A percentile compares a stretch with the other conserved stretches of the same genome.
These are phyloP conservation scores for Jatropha multifida DNA, from an alignment of 441 rosid genomes.

Conservation along the genomic window DNA sequence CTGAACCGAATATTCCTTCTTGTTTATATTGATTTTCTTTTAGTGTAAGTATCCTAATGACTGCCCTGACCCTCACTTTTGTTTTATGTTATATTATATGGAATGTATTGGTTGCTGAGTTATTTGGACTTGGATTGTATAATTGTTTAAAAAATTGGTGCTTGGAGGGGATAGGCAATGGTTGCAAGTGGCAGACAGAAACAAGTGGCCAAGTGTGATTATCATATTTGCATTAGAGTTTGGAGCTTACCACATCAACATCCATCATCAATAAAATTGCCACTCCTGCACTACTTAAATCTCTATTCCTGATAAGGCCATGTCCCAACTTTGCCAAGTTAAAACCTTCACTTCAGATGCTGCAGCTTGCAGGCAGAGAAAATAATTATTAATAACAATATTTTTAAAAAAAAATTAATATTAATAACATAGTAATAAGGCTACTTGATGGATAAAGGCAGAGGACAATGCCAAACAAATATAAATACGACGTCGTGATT, in stretches of 20 bases:
- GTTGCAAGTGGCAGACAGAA: constrained; percentile 21
- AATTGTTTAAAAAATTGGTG: neutral
- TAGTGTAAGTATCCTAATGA: neutral
- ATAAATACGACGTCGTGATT: too few species aligned
- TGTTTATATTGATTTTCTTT: constrained; percentile 2
- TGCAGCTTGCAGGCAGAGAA: too few species aligned
- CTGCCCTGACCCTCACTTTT: neutral
- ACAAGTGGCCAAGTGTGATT: constrained; percentile 11
- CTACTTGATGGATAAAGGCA: too few species aligned
- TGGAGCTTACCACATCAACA: neutral
- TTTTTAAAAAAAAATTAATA: too few species aligned
- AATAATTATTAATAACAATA: too few species aligned
- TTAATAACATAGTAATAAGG: too few species aligned
- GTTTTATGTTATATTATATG: neutral
- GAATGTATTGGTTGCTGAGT: neutral
- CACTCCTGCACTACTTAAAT: too few species aligned
- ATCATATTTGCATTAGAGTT: constrained; percentile 3
- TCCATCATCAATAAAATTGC: too few species aligned
- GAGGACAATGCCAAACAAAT: too few species aligned
- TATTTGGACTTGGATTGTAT: neutral
- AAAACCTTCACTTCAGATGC: too few species aligned
- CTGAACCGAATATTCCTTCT: neutral
- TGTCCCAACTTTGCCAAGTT: too few species aligned
- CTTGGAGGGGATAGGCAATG: constrained; percentile 2
- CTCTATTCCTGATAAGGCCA: too few species aligned